phyloP scores from a whole-genome alignment of 2,329 filamentous ascomycete species.

The Botrytis galanthina region DNA sequence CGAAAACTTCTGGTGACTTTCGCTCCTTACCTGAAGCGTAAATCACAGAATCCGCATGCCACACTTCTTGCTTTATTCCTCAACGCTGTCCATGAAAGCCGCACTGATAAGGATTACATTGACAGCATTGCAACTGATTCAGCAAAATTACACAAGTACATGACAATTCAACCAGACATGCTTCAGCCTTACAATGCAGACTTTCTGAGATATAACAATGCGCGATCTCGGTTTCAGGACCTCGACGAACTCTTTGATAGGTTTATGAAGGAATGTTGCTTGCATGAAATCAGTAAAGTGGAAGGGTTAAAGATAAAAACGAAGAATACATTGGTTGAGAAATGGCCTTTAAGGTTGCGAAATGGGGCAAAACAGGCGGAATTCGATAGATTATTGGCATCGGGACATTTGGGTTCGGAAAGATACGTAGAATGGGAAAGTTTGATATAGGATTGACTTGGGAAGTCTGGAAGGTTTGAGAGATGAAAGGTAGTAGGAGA shows the following conservation, averaged over 20 bases:
- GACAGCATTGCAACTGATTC: neutral
- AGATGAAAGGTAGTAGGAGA: neutral
- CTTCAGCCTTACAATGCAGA: neutral
- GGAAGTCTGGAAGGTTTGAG: neutral
- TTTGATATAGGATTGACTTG: neutral
- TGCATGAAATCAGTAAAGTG: neutral
- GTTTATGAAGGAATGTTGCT: neutral
- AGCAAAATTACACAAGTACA: neutral
- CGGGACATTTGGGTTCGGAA: neutral
- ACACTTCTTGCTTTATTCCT: conserved; percentile 22
- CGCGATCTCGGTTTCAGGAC: neutral
- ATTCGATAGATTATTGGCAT: conserved; percentile 7
- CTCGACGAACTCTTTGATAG: conserved; percentile 6
- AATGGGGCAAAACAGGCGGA: conserved; percentile 10
- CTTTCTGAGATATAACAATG: neutral
- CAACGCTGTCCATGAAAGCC: conserved; percentile 15
- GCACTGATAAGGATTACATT: neutral
- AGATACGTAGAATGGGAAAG: conserved; percentile 36
- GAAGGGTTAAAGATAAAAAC: conserved; percentile 19
- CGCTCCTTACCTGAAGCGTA: conserved; percentile 11
- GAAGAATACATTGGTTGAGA: conserved; percentile 19
- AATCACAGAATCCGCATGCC: conserved; percentile 17
- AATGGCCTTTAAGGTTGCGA: conserved; percentile 23
- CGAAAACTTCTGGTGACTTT: neutral
- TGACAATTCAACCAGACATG: neutral